A percentile compares a stretch with the other conserved stretches of the same genome.
phyloP scores from a whole-genome alignment of 768 basidiomycete species.

The Suillus discolor region DNA sequence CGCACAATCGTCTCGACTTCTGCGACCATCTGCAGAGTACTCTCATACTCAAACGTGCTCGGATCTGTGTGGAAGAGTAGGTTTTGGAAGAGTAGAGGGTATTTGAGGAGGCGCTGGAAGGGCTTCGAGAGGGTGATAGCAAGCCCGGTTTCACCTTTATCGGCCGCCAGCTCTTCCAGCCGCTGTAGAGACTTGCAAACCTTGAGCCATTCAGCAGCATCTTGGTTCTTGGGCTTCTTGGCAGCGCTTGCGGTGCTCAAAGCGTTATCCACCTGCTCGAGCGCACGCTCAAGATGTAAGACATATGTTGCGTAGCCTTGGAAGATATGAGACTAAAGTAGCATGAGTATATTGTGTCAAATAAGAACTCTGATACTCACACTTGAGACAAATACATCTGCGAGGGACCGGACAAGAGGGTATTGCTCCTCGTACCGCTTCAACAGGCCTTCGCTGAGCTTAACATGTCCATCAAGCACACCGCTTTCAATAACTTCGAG shows the following conservation, averaged over 20 bases:
- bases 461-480: constrained; percentile 87
- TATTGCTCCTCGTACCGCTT: constrained; percentile 96
- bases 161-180: constrained; percentile 78
- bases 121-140: constrained; percentile 96
- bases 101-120: constrained; percentile 95
- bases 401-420: constrained; percentile 88
- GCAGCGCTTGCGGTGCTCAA: constrained; percentile 60
- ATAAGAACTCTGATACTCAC: constrained; percentile 49
- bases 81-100: constrained; percentile 97
- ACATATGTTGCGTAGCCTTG: constrained; percentile 94
- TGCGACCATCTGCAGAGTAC: constrained; percentile 93
- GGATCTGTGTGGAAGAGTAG: constrained; percentile 96
- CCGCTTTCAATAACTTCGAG: constrained; percentile 85
- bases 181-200: constrained; percentile 73
- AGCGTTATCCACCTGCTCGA: constrained; percentile 84
- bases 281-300: constrained; percentile 88
- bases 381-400: constrained; percentile 94
- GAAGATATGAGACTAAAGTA: constrained; percentile 82
- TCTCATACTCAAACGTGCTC: constrained; percentile 96
- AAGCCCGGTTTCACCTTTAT: constrained; percentile 91
- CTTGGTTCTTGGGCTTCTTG: constrained; percentile 84
- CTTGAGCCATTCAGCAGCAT: constrained; percentile 76
- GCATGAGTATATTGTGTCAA: constrained; percentile 10
- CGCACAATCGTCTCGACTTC: constrained; percentile 96
- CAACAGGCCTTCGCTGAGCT: constrained; percentile 79